Conservation (phyloP, 371 early-diverging fungal species). For the Mortierella sp. region DNA sequence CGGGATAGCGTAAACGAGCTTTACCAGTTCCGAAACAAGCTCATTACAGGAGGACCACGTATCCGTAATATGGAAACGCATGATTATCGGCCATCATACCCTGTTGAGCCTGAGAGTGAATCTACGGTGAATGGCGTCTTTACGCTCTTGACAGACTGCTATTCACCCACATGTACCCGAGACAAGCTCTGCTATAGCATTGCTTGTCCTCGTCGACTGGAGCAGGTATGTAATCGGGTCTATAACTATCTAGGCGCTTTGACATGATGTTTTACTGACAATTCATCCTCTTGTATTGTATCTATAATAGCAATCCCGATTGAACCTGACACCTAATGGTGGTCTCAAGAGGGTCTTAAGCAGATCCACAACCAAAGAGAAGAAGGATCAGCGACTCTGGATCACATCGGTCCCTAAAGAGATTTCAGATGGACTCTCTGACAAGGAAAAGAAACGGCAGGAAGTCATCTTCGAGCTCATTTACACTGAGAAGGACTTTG, state of each 20-base stretch:
- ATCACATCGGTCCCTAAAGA: conserved; percentile 73
- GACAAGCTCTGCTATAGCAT: conserved; percentile 86
- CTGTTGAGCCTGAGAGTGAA: conserved; percentile 23
- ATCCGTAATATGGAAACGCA: conserved; percentile 47
- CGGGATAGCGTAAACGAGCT: conserved; percentile 84
- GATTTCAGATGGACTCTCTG: conserved; percentile 73
- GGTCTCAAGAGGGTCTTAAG: conserved; percentile 42
- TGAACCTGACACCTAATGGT: conserved; percentile 53
- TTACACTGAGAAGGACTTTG: conserved; percentile 90
- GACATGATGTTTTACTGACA: no score
- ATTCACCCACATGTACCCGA: conserved; percentile 89
- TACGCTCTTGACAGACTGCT: conserved; percentile 88
- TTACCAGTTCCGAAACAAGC: conserved; percentile 75
- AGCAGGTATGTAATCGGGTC: conserved; percentile 54
- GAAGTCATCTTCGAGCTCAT: conserved; percentile 94
- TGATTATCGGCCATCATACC: conserved; percentile 43
- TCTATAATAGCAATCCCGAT: conserved; percentile 49
- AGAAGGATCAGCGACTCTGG: conserved; percentile 66
- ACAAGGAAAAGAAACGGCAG: conserved; percentile 86
- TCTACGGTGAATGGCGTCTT: conserved; percentile 83
- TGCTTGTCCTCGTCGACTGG: conserved; percentile 82
- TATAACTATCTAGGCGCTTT: neutral
- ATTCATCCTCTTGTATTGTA: neutral
- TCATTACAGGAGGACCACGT: conserved; percentile 51
- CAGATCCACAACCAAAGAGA: conserved; percentile 53